Base-by-base conservation (phyloP, 1,139 yeast genomes). In the Scheffersomyces insectosa region DNA sequence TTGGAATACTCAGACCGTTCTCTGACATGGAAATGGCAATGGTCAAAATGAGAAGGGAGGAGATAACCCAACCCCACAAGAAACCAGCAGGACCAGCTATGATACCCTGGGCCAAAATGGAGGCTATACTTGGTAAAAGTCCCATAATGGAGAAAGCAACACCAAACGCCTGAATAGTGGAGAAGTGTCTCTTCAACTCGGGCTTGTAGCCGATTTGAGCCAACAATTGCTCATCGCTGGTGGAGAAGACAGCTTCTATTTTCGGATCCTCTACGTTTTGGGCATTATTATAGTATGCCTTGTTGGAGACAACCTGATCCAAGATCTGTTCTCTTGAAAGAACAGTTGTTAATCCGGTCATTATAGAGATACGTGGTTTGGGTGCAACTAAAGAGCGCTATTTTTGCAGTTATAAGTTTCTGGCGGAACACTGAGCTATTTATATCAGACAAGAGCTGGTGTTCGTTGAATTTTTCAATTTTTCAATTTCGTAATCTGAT, bases 21-120 rank as follows among this genome's bases (percentile, higher is more conserved):
- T 82, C 84, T n/a, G 87, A 77, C 73, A 84, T 83, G 12, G 85
- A 73, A 42, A 76, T 52, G 6, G 88, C 89, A 46, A 82, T 77
- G 44, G 74, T 64, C 40, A 82, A 61, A 46, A 85, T 78, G 47
- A 83, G 82, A 41, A 72, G 50, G 15, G 79, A 75, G 37, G 83
- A 77, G 42, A 76, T 69, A 42, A 83, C 71, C 88, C 89, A 85
- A 41, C 89, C 87, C 88, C 89, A 85, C 14, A 82, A 75, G 23
- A 80, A 70, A 9, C 84, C 76, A 14, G 76, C 80, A 3, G 82
- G 77, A 2, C 83, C 83, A 28, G 80, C 83, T 33, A 50, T 32
- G 8, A 55, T 47, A 1, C 53, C 58, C 28, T 47, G 50, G 20
- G 57, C 54, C 15, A 60, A 40, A 14, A 58, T 57, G 10, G 75